Base-by-base conservation (phyloP, 1,284 basidiomycete species). In the Gomphus bonarii region DNA sequence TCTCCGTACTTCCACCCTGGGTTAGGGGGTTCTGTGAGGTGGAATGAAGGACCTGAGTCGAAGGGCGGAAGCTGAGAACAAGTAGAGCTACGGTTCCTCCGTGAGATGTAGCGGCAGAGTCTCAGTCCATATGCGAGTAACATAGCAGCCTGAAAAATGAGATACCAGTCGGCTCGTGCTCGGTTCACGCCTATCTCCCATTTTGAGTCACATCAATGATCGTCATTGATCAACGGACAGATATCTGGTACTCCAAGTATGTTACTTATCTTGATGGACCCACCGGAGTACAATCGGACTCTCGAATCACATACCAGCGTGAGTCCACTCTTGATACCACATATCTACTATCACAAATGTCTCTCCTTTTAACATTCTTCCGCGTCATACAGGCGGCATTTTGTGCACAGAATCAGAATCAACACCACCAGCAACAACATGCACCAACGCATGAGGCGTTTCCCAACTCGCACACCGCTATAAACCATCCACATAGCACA, bases 1-100 rank as follows among this genome's bases (percentile, higher is more conserved):
- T 77, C 70, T 9, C 82, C 81, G 35, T 76, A 66, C 49, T 72
- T 71, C 80, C 81, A 87, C 10, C 64, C 63, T 11, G 80, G 77
- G 61, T 75, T 68, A 1, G 81, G 79, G 14, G 76, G 65, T 58
- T 74, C 67, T 14, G 77, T 79, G 51, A 70, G 61, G 62, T 65
- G 67, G 58, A 75, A 75, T n/a, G 66, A 63, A 28, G 68, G 63
- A 3, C 64, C 50, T 30, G 67, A 57, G 60, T 74, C 66, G 60
- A 78, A 77, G 60, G 62, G 57, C 30, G 62, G 61, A 20, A 58
- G 58, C n/a, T 56, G 43, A 31, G 52, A 42, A 25, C 22, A 14
- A 14, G 25, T 28, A 48, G 11, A 48, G 10, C 46, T 12, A 12
- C n/a, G 31, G 14, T 12, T 28, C 20, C 4, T 22, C 44, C 22